These are phyloP conservation scores for Leccinum imitatum DNA, from an alignment of 768 basidiomycete species.

Conservation along the genomic window DNA sequence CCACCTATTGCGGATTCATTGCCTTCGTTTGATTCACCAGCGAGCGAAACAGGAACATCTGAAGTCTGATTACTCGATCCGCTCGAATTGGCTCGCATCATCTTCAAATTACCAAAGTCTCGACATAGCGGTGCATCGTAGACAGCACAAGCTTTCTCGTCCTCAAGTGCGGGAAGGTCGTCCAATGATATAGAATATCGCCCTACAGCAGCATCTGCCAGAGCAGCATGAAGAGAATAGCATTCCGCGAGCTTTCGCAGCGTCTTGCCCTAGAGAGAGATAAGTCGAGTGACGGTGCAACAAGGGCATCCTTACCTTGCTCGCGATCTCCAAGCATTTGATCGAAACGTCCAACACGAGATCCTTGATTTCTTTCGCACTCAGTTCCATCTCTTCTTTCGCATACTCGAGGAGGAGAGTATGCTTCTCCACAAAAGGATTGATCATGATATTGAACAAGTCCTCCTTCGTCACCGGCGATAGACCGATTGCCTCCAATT, in stretches of 20 bases:
- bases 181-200: conserved; percentile 53
- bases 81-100: conserved; percentile 21
- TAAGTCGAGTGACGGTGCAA: conserved; percentile 11
- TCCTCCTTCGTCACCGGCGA: conserved; percentile 58
- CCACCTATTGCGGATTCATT: conserved; percentile 11
- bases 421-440: conserved; percentile 67
- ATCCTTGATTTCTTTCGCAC: conserved; percentile 38
- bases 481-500: conserved; percentile 56
- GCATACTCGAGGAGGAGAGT: conserved; percentile 52
- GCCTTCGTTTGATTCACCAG: conserved; percentile 12
- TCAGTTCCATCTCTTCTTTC: conserved; percentile 42
- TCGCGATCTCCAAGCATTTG: conserved; percentile 59
- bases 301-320: conserved; percentile 36
- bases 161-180: conserved; percentile 55
- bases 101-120: conserved; percentile 44
- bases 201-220: conserved; percentile 47
- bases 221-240: conserved; percentile 43
- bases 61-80: conserved; percentile 13
- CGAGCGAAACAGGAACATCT: conserved; percentile 2
- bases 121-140: conserved; percentile 56
- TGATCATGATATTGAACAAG: conserved; percentile 60
- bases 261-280: conserved; percentile 56
- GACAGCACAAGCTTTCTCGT: conserved; percentile 41
- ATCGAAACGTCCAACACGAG: conserved; percentile 60
- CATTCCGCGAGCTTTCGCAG: conserved; percentile 54